Evolutionary conservation across 371 early-diverging fungal genomes (phyloP).

Genomic region (Mortierella polycephala): DNA sequence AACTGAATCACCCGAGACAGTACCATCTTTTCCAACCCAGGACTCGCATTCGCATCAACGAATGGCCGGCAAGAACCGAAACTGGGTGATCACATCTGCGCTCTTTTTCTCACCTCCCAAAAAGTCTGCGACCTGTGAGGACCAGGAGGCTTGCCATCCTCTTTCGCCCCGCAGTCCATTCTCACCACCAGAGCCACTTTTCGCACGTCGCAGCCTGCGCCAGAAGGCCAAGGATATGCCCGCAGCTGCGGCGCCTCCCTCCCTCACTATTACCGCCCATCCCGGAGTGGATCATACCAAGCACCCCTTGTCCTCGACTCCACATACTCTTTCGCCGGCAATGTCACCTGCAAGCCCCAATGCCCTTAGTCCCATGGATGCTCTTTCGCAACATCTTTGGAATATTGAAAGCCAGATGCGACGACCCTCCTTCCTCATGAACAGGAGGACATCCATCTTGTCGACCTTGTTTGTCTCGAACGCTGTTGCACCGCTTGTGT

Average conservation of each 20-base stretch:
- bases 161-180: conserved; percentile 11
- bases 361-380: conserved; percentile 4
- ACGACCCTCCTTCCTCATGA: conserved; percentile 43
- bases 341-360: background rate
- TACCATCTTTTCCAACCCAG: too few relatives aligned
- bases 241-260: background rate
- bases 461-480: conserved; percentile 22
- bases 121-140: background rate
- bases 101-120: conserved; percentile 12
- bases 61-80: conserved; percentile 21
- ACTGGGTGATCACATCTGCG: conserved; percentile 42
- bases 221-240: background rate
- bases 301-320: background rate
- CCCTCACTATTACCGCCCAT: background rate
- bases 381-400: conserved; percentile 33
- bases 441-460: conserved; percentile 22
- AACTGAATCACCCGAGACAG: background rate
- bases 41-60: background rate
- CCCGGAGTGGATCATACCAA: background rate
- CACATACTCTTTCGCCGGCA: background rate
- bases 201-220: background rate
- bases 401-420: conserved; percentile 40
- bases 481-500: background rate
- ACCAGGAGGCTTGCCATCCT: conserved; percentile 2
- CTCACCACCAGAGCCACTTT: background rate